Evolutionary conservation across 768 basidiomycete genomes (phyloP), one percentile per base, ranked within the genome.

Genomic region (Podaxis sp.): DNA sequence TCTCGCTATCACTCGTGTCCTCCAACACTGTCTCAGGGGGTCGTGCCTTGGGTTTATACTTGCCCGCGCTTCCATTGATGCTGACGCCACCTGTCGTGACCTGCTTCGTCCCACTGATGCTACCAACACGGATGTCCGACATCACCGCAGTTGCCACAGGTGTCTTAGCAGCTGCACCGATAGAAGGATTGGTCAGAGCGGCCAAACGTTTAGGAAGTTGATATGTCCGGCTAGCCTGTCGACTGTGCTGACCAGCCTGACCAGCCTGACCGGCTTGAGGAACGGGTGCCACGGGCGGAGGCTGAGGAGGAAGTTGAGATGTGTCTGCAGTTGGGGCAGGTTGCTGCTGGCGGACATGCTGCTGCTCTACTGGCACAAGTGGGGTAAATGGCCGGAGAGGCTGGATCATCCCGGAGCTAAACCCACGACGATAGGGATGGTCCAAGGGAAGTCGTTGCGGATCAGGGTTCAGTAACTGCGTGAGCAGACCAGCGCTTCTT

Each of bases 381-480:
- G 52, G 59, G 17, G 53, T 46, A 15, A 62, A 28, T 49, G 63
- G 52, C 72, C 74, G 54, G 57, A 62, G 40, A 52, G 66, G 55
- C 9, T 61, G 66, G 59, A 88, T 77, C 67, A 86, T 82, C 19
- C 83, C 80, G 17, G 71, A 74, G 63, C 80, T 79, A 61, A 79
- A 81, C 17, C 77, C 84, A 15, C 78, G 73, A 64, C 84, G 78
- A 73, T 86, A 88, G 2, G 87, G 84, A 71, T 87, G 88, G 44
- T 77, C 80, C 1, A 74, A 72, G 4, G 88, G 87, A 68, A 90
- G 82, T 33, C 85, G 75, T 12, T 76, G 69, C 19, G 87, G 87
- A 68, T 88, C 83, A 0, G 91, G 92, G 65, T 92, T 87, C 79
- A 93, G 80, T 48, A 93, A 74, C 71, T 85, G 85, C 28, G 84